Percentiles rank a stretch among this genome's conserved stretches.
Evolutionary conservation across 768 basidiomycete species (phyloP).

Genomic region (Lactarius akahatsu): DNA sequence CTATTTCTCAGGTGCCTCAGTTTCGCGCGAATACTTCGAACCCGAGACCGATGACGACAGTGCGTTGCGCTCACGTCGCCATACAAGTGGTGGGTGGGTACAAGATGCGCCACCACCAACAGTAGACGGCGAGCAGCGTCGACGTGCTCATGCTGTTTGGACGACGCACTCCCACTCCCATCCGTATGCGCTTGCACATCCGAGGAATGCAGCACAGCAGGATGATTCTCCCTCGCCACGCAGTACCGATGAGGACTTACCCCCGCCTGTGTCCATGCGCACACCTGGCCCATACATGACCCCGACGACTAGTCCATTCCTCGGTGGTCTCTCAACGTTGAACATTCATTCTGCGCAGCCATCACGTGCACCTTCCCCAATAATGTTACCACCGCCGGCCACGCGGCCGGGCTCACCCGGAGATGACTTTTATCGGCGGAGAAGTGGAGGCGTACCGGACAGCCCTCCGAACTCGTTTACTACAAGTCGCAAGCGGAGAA

Average conservation of each 20-base stretch:
- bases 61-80: slow-evolving; percentile 40
- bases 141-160: slow-evolving; percentile 26
- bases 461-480: slow-evolving; percentile 39
- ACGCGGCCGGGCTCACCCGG: slow-evolving; percentile 40
- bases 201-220: slow-evolving; percentile 15
- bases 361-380: slow-evolving; percentile 71
- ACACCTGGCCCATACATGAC: slow-evolving; percentile 42
- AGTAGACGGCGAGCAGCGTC: slow-evolving; percentile 38
- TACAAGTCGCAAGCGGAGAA: slow-evolving; percentile 32
- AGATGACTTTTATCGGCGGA: slow-evolving; percentile 33
- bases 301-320: slow-evolving; percentile 77
- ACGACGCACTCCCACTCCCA: slow-evolving; percentile 28
- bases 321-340: slow-evolving; percentile 72
- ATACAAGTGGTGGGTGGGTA: slow-evolving; percentile 26
- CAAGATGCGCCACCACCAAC: slow-evolving; percentile 32
- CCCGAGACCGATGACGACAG: slow-evolving; percentile 41
- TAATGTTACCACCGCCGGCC: slow-evolving; percentile 57
- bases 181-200: slow-evolving; percentile 19
- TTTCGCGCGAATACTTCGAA: slow-evolving; percentile 29
- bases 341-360: slow-evolving; percentile 70
- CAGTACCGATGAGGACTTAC: slow-evolving; percentile 62
- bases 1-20: slow-evolving; percentile 15
- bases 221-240: slow-evolving; percentile 71
- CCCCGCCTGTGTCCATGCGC: slow-evolving; percentile 34
- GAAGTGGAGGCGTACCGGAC: slow-evolving; percentile 37